Base-by-base conservation (phyloP, 768 basidiomycete genomes). In the Candolleomyces efflorescens region DNA sequence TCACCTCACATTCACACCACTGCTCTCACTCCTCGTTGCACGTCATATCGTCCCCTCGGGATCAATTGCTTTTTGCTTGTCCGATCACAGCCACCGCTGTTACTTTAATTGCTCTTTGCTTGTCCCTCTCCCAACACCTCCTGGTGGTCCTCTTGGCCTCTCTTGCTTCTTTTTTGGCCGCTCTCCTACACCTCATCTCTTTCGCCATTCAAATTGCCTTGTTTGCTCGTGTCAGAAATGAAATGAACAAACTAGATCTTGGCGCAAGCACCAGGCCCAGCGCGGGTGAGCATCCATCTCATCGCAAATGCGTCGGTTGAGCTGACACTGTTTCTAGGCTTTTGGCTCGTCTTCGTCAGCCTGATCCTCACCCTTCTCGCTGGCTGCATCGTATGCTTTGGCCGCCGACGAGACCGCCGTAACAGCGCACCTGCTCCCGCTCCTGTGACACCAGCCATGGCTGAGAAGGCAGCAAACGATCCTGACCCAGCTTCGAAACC, bases 141-240 rank as follows among this genome's bases (percentile, higher is more conserved):
- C 81, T 77, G 9, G 74, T 88, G 27, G 79, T 82, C 17, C 79
- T 91, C 38, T 60, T 87, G 52, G 86, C 89, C 2, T 77, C 88
- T 20, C 65, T 89, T 23, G 67, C 82, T n/a, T 78, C 90, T 12
- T 89, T 89, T 79, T 75, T 91, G 54, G 88, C 87, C 7, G 85
- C 87, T 0, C 59, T 79, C 20, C 67, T 92, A 45, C 82, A 89
- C 2, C 72, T 91, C 55, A 82, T 91, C 60, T 84, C 89, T 1
- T 90, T 92, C 65, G 81, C 82, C 43, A 82, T 89, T 68, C 89
- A 93, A 68, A 86, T 92, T 59, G 86, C 88, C 13, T 80, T 93
- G 27, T 87, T 75, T 64, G 84, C 75, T 3, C 83, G 78, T 57
- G 78, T 86, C 53, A 83, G 81, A 65, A 76, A 85, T 53, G 74